Base-by-base conservation (phyloP, 768 basidiomycete species). In the Cystoderma amianthinum region DNA sequence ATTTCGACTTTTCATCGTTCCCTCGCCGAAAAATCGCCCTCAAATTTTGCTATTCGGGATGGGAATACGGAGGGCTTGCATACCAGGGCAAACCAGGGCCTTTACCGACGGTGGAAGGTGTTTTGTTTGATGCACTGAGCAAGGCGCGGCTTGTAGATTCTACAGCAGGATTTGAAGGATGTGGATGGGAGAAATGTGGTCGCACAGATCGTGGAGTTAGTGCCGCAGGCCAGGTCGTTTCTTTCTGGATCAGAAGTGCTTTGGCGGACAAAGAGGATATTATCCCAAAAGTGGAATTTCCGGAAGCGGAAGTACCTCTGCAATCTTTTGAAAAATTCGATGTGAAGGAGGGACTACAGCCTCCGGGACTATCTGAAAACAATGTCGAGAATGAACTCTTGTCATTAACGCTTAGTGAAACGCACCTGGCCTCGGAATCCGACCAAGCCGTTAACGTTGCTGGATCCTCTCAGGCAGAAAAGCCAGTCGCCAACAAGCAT, bases 171-270 rank as follows among this genome's bases (percentile, higher is more conserved):
- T 66, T 85, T 42, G 85, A 93, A 12, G 94, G 88, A 0, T 93
- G 91, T 54, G 87, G 78, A 24, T 98, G 89, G 81, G 82, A 87
- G 55, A 74, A 78, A 49, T 97, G 96, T 60, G 95, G 96, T 10
- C 65, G 96, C 54, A 98, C 96, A 19, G 96, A 99, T 69, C 74
- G 84, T 15, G 94, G 95, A 0, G 96, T 99, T 44, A 95, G 92
- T 57, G 89, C 85, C 28, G 87, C 85, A 5, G 93, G 91, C 2
- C 95, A 98, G 58, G 93, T 98, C 17, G 72, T 97, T 38, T 90
- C 86, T 38, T 69, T 99, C 5, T 93, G 89, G 85, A 81, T 96
- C 10, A 68, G 93, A 44, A 92, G 90, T 59, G 75, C 77, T 7
- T 58, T 82, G 33, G 63, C 54, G 16, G 9, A 46, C n/a, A 43